Percentiles rank a stretch among this genome's conserved stretches.
Evolutionary conservation across 768 basidiomycete genomes (phyloP).

Genomic region (Candolleomyces efflorescens): DNA sequence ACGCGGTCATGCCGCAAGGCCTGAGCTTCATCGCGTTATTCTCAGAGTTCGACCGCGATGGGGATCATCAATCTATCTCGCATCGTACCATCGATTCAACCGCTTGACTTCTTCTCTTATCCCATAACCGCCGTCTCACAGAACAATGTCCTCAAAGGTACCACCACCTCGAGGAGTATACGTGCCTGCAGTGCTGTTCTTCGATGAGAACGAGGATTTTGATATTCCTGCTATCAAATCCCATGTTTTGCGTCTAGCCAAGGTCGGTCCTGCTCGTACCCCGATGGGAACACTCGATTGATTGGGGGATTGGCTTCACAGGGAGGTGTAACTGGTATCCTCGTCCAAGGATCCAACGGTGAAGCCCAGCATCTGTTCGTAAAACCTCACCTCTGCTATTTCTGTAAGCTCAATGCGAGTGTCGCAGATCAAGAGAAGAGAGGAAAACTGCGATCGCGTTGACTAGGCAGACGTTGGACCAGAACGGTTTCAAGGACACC

Average conservation of each 20-base stretch:
- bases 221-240: slow-evolving; percentile 62
- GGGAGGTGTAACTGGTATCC: slow-evolving; percentile 70
- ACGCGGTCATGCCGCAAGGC: too few species aligned
- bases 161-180: slow-evolving; percentile 69
- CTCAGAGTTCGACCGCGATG: too few species aligned
- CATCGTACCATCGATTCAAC: too few species aligned
- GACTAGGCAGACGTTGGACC: slow-evolving; percentile 68
- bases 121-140: too few species aligned
- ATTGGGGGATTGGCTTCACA: slow-evolving; percentile 24
- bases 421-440: slow-evolving; percentile 55
- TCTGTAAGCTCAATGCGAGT: not conserved
- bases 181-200: slow-evolving; percentile 76
- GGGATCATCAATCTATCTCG: too few species aligned
- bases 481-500: slow-evolving; percentile 62
- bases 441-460: slow-evolving; percentile 57
- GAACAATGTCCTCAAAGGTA: slow-evolving; percentile 4
- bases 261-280: slow-evolving; percentile 33
- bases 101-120: too few species aligned
- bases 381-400: not conserved
- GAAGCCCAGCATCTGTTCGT: slow-evolving; percentile 66
- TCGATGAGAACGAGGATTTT: slow-evolving; percentile 64
- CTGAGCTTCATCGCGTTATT: too few species aligned
- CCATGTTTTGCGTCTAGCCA: slow-evolving; percentile 70
- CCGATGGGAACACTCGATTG: not conserved
- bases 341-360: slow-evolving; percentile 73